phyloP scores from a whole-genome alignment of 2,329 filamentous ascomycete genomes.

The Amesomyces nigricolor region DNA sequence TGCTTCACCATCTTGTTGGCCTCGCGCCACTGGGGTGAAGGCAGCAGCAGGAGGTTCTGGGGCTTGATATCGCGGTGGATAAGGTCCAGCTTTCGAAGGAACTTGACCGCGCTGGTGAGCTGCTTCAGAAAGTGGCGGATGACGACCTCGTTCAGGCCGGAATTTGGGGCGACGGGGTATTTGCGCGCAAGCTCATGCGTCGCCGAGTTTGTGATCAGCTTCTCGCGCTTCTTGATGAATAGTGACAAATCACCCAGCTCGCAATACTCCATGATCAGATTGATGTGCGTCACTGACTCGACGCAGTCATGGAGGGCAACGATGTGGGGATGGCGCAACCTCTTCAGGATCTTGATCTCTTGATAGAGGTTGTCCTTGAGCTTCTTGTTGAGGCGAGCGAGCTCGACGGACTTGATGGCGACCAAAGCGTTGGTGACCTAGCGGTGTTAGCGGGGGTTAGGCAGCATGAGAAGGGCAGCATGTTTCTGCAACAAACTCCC shows the following conservation, averaged over 20 bases:
- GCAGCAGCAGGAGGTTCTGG: constrained; percentile 87
- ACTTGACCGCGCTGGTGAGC: constrained; percentile 83
- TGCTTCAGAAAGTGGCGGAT: constrained; percentile 95
- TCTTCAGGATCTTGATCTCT: constrained; percentile 93
- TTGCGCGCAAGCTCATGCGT: constrained; percentile 88
- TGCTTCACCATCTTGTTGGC: constrained; percentile 57
- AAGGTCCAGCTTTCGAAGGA: constrained; percentile 76
- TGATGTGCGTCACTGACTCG: constrained; percentile 81
- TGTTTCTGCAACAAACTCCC: no score
- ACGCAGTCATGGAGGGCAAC: constrained; percentile 93
- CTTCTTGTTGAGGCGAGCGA: constrained; percentile 87
- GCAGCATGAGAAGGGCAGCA: neutral
- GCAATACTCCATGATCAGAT: constrained; percentile 98
- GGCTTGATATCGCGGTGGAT: constrained; percentile 97
- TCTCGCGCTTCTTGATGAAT: constrained; percentile 92
- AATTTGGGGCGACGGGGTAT: constrained; percentile 76
- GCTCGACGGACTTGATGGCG: constrained; percentile 93
- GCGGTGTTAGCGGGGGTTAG: constrained; percentile 17
- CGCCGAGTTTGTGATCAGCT: constrained; percentile 69
- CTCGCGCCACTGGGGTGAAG: constrained; percentile 66
- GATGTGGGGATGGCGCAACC: constrained; percentile 90
- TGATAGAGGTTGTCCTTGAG: constrained; percentile 92
- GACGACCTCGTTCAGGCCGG: constrained; percentile 93
- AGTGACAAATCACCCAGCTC: constrained; percentile 88
- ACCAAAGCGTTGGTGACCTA: constrained; percentile 76